Percentiles rank a stretch among this genome's conserved stretches.
These are phyloP conservation scores for Ganoderma sp. DNA, from an alignment of 1,284 basidiomycete species.

Conservation along the genomic window DNA sequence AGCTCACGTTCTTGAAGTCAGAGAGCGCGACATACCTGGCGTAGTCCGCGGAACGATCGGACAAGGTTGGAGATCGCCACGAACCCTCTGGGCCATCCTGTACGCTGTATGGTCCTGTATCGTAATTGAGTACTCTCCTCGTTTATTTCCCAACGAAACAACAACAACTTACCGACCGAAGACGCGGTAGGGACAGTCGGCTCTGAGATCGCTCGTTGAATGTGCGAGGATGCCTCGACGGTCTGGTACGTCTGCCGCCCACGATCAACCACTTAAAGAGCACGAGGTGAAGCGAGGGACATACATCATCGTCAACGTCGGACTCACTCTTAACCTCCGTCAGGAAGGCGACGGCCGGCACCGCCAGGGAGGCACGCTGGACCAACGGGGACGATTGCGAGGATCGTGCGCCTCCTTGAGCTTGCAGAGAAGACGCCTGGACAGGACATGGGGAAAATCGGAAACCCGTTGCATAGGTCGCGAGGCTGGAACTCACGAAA, in stretches of 20 bases:
- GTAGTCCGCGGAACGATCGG: slow-evolving; percentile 25
- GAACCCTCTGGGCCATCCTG: slow-evolving; percentile 8
- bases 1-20: background rate
- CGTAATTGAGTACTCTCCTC: too few species aligned
- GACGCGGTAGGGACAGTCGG: slow-evolving; percentile 27
- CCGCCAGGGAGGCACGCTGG: slow-evolving; percentile 15
- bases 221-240: slow-evolving; percentile 30
- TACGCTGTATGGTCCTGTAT: slow-evolving; percentile 10
- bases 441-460: background rate
- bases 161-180: slow-evolving; percentile 21
- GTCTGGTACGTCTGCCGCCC: slow-evolving; percentile 25
- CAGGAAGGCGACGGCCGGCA: background rate
- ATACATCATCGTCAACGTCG: slow-evolving; percentile 24
- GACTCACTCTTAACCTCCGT: slow-evolving; percentile 18
- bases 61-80: slow-evolving; percentile 27
- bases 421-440: slow-evolving; percentile 15
- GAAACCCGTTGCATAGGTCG: background rate
- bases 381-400: slow-evolving; percentile 21
- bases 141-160: too few species aligned
- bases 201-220: slow-evolving; percentile 30
- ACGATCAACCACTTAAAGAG: background rate
- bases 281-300: background rate
- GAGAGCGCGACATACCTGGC: slow-evolving; percentile 10
- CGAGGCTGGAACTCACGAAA: background rate
- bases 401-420: slow-evolving; percentile 3